phyloP scores from a whole-genome alignment of 352 stramenopile genomes.

The Globisporangium emineosum region DNA sequence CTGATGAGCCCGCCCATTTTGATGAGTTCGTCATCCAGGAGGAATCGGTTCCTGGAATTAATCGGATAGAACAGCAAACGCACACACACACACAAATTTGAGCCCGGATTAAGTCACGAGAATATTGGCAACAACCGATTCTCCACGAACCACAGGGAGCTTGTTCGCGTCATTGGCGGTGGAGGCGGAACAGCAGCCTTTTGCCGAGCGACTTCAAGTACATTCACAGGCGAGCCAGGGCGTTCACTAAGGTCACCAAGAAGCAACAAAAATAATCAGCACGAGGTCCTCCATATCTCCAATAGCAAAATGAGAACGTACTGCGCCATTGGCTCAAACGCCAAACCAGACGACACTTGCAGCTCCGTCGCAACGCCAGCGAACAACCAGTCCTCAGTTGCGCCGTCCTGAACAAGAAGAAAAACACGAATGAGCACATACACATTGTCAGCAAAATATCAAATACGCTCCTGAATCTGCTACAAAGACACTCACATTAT shows the following conservation, averaged over 20 bases:
- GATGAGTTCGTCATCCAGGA: slow-evolving; percentile 87
- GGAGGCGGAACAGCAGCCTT: slow-evolving; percentile 61
- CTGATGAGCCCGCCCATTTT: slow-evolving; percentile 83
- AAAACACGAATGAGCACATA: not conserved
- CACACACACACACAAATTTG: not conserved
- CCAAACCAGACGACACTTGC: slow-evolving; percentile 81
- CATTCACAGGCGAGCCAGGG: slow-evolving; percentile 40
- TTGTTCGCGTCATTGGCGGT: slow-evolving; percentile 64
- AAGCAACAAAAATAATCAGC: not conserved
- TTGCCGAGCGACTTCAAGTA: slow-evolving; percentile 77
- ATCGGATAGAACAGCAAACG: not conserved
- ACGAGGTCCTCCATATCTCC: not conserved
- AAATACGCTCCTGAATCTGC: not conserved
- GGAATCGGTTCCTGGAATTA: slow-evolving; percentile 59
- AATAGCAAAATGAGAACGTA: slow-evolving; percentile 28
- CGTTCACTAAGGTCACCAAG: slow-evolving; percentile 25
- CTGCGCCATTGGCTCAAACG: slow-evolving; percentile 60
- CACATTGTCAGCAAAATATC: not conserved
- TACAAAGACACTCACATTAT: slow-evolving; percentile 44
- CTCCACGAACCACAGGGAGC: slow-evolving; percentile 54
- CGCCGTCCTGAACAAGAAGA: slow-evolving; percentile 55
- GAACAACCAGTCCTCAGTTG: slow-evolving; percentile 87
- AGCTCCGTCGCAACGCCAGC: slow-evolving; percentile 83
- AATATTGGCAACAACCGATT: not conserved
- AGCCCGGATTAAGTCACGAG: not conserved